These are phyloP conservation scores for Amanita jacksonii DNA, from an alignment of 768 basidiomycete genomes.

Conservation along the genomic window DNA sequence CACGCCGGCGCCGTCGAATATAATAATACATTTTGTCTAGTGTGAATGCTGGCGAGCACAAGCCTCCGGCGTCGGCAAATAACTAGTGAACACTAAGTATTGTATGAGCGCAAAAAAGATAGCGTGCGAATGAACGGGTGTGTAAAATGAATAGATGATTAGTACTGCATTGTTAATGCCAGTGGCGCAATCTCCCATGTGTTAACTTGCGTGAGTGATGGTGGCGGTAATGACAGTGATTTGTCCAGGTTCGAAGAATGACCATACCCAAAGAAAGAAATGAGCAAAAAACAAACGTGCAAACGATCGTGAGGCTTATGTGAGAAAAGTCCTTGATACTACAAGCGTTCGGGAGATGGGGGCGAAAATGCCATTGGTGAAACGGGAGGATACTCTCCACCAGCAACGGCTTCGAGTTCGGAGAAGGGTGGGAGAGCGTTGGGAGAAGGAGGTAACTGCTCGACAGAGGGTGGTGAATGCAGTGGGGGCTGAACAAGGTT, in stretches of 20 bases:
- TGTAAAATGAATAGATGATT: slow-evolving; percentile 11
- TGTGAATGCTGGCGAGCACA: slow-evolving; percentile 22
- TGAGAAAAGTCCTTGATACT: slow-evolving; percentile 15
- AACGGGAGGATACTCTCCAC: slow-evolving; percentile 61
- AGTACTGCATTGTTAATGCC: slow-evolving; percentile 10
- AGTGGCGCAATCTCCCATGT: slow-evolving; percentile 4
- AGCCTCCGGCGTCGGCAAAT: slow-evolving; percentile 31
- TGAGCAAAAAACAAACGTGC: slow-evolving; percentile 12
- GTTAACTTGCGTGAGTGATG: slow-evolving; percentile 10
- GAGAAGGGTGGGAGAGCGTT: slow-evolving; percentile 68
- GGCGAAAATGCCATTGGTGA: slow-evolving; percentile 65
- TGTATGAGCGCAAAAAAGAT: slow-evolving; percentile 16
- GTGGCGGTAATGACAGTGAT: slow-evolving; percentile 14
- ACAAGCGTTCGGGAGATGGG: slow-evolving; percentile 37
- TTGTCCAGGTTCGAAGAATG: slow-evolving; percentile 11
- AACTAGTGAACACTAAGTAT: slow-evolving; percentile 37
- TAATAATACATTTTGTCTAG: slow-evolving; percentile 52
- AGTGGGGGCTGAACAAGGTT: slow-evolving; percentile 41
- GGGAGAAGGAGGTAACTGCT: slow-evolving; percentile 25
- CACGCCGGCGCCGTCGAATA: slow-evolving; percentile 22
- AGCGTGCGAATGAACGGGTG: slow-evolving; percentile 5
- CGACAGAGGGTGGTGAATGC: slow-evolving; percentile 24
- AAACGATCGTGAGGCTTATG: slow-evolving; percentile 14
- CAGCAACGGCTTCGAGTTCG: slow-evolving; percentile 75
- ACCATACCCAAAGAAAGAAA: slow-evolving; percentile 3